Conservation (phyloP, 208 protist species). For the Balamuthia mandrillaris region DNA sequence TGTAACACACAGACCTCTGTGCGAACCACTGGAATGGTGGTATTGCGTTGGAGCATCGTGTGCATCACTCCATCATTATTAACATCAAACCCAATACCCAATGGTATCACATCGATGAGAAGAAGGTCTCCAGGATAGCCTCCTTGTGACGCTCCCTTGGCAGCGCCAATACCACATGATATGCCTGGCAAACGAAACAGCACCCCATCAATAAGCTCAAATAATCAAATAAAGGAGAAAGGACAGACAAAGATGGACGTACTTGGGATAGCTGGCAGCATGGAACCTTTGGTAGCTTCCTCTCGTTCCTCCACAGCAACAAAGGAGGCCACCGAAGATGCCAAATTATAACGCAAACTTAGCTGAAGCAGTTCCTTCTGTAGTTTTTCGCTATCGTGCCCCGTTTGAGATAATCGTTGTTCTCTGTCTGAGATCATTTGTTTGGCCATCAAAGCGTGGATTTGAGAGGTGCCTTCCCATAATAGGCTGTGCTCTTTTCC, state of each 20-base stretch:
- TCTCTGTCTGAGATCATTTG: too few relatives aligned
- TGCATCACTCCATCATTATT: slow-evolving; percentile 90
- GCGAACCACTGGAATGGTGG: slow-evolving; percentile 91
- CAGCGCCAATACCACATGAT: too few relatives aligned
- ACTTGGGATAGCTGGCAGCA: background rate
- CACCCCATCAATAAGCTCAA: too few relatives aligned
- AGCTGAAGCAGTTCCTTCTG: too few relatives aligned
- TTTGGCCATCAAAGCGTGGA: too few relatives aligned
- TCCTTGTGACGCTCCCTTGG: too few relatives aligned
- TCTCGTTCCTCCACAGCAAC: slow-evolving; percentile 5
- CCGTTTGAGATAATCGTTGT: too few relatives aligned
- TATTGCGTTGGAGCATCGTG: slow-evolving; percentile 87
- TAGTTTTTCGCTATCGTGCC: too few relatives aligned
- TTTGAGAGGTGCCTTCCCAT: too few relatives aligned
- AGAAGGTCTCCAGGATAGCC: slow-evolving; percentile 63
- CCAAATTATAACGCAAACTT: background rate
- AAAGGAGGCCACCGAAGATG: background rate
- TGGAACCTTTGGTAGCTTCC: background rate
- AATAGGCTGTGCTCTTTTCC: too few relatives aligned
- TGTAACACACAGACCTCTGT: too few relatives aligned
- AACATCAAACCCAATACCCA: slow-evolving; percentile 83
- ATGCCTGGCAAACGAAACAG: too few relatives aligned
- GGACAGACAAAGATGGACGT: background rate
- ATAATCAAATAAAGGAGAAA: background rate
- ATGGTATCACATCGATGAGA: slow-evolving; percentile 84